Evolutionary conservation across 768 basidiomycete genomes (phyloP), one percentile per base, ranked within the genome.

Genomic region (Pholiota molesta): DNA sequence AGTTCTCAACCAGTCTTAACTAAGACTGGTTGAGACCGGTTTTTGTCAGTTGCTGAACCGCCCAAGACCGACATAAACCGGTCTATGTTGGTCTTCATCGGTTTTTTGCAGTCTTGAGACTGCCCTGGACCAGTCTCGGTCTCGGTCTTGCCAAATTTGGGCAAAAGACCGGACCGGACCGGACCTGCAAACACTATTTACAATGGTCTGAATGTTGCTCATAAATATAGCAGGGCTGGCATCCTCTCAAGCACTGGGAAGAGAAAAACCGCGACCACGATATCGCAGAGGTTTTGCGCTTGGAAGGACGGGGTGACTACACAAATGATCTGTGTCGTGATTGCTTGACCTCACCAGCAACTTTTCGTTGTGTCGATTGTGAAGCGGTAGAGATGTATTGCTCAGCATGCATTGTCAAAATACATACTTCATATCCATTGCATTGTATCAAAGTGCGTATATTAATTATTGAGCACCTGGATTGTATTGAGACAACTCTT

Each of bases 381-480:
- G n/a, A 42, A 16, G 44, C 21, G 1, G 14, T 28, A 3, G 49
- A 55, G 1, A 55, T 68, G 23, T 57, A 61, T 4, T 69, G 66
- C 45, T 7, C 6, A 0, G 1, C 19, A 1, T 69, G 69, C 39
- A 56, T 63, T 17, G 55, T 69, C 9, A 21, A 19, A 0, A 29
- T 9, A 21, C 72, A 73, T 26, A 1, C 13, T 19, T 7, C 5
- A 2, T 51, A 45, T n/a, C 66, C 62, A 0, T 60, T 71, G 21
- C 72, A 73, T 59, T 44, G 61, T 11, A 64, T 71, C 37, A 54
- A 70, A 61, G 70, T 70, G 52, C 39, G 68, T 35, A 11, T 3
- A 7, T 17, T 62, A 16, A 3, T 9, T 28, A 44, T 23, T n/a
- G 2, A n/a, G 6, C 29, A 29, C 6, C 29, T 3, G 6, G 6